phyloP scores from a whole-genome alignment of 306 rosid genomes.

The Datisca glomerata region DNA sequence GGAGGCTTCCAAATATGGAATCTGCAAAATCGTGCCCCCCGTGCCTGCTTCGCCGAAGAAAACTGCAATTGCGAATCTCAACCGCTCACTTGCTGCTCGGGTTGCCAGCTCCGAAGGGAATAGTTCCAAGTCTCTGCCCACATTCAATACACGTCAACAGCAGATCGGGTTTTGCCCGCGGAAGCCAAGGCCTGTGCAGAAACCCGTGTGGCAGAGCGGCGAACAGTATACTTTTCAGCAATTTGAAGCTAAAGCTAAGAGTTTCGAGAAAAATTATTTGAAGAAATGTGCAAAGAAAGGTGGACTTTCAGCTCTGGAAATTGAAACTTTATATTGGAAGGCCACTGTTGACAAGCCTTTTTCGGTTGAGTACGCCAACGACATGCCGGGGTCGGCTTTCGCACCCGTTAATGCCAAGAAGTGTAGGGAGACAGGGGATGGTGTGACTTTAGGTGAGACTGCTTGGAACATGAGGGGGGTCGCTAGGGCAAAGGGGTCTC shows the following conservation, averaged over 20 bases:
- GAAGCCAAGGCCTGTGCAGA: constrained; percentile 53
- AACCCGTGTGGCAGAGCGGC: constrained; percentile 98
- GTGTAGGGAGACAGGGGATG: constrained; percentile 48
- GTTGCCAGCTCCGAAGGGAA: constrained; percentile 18
- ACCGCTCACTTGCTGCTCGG: constrained; percentile 45
- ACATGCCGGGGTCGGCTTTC: constrained; percentile 98
- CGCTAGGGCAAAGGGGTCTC: constrained; percentile 73
- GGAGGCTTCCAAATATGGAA: constrained; percentile 84
- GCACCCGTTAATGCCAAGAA: constrained; percentile 21
- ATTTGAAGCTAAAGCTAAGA: constrained; percentile 73
- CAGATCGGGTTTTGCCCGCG: constrained; percentile 99
- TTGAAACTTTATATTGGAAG: constrained; percentile 80
- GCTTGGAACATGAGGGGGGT: constrained; percentile 95
- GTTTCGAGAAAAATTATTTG: constrained; percentile 55
- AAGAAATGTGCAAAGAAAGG: constrained; percentile 39
- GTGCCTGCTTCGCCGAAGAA: constrained; percentile 65
- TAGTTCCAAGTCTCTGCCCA: constrained; percentile 33
- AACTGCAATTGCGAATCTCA: constrained; percentile 67
- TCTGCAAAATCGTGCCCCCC: constrained; percentile 96
- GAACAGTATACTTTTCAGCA: constrained; percentile 58
- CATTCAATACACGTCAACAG: constrained; percentile 98
- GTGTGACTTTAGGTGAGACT: constrained; percentile 58
- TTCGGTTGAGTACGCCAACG: constrained; percentile 86
- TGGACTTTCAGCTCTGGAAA: constrained; percentile 45
- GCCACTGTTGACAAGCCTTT: constrained; percentile 92